These are phyloP conservation scores for Geotrichum europaeum DNA, from an alignment of 1,139 yeast genomes.

Conservation along the genomic window DNA sequence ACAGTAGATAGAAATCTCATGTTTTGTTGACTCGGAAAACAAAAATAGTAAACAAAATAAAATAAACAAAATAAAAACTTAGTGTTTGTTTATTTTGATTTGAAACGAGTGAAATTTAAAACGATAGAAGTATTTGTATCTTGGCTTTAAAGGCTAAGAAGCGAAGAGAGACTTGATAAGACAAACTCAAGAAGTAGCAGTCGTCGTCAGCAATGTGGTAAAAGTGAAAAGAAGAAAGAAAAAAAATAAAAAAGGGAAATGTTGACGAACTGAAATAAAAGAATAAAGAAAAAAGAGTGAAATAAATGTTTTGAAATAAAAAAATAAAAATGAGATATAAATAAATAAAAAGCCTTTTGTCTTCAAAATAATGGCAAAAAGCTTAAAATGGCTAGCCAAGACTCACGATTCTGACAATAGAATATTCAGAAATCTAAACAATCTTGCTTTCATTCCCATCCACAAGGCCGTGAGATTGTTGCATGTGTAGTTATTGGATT, in stretches of 20 bases:
- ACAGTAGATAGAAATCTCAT: slow-evolving; percentile 9
- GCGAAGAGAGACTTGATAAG: background rate
- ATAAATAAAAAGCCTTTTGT: background rate
- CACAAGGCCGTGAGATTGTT: too few relatives aligned
- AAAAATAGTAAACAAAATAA: background rate
- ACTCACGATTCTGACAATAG: too few relatives aligned
- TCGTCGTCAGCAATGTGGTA: background rate
- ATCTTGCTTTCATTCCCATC: too few relatives aligned
- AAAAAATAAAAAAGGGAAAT: slow-evolving; percentile 1
- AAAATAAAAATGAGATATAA: background rate
- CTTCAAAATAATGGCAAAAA: too few relatives aligned
- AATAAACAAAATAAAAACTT: background rate
- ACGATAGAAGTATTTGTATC: background rate
- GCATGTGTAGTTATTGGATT: too few relatives aligned
- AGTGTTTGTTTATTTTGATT: background rate
- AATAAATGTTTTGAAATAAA: background rate
- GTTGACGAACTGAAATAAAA: background rate
- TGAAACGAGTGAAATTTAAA: background rate
- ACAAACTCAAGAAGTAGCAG: background rate
- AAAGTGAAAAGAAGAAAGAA: slow-evolving; percentile 3
- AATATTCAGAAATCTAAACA: too few relatives aligned
- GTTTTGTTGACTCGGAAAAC: background rate
- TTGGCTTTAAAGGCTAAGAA: background rate
- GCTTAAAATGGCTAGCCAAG: too few relatives aligned
- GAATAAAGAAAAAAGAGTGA: background rate